A percentile compares a stretch with the other conserved stretches of the same genome.
Conservation (phyloP, 495 filamentous ascomycete species). For the Penicillium parvum region DNA sequence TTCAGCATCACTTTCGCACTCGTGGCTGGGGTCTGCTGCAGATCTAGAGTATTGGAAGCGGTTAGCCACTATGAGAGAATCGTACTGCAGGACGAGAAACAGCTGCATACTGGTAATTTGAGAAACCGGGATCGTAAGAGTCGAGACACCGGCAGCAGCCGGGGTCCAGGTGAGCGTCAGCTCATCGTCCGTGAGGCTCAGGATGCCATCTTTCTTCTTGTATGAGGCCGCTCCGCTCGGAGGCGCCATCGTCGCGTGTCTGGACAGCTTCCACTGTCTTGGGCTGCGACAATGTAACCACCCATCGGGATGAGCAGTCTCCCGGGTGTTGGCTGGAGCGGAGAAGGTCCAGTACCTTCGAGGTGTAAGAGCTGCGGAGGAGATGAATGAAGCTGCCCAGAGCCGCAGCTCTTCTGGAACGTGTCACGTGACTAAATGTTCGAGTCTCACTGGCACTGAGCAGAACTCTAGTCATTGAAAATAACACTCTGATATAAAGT, state of each 20-base stretch:
- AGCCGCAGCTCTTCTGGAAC: conserved; percentile 16
- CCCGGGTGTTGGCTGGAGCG: conserved; percentile 17
- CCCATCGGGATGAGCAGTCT: conserved; percentile 41
- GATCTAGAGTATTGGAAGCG: conserved; percentile 41
- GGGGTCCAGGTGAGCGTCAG: conserved; percentile 78
- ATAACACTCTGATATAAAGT: background rate
- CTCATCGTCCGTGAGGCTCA: conserved; percentile 66
- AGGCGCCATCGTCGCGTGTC: conserved; percentile 48
- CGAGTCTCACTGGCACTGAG: background rate
- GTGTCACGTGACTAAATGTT: conserved; percentile 14
- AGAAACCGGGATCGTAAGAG: conserved; percentile 64
- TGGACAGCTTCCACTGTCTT: conserved; percentile 45
- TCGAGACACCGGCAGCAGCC: conserved; percentile 42
- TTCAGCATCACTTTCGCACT: conserved; percentile 86
- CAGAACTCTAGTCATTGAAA: background rate
- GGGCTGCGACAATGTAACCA: conserved; percentile 32
- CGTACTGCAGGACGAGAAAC: background rate
- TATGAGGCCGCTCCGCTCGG: conserved; percentile 70
- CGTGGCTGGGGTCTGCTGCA: conserved; percentile 85
- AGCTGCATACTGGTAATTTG: conserved; percentile 68
- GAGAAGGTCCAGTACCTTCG: conserved; percentile 27
- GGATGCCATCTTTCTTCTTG: conserved; percentile 93
- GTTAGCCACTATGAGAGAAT: conserved; percentile 7
- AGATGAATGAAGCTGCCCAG: conserved; percentile 10
- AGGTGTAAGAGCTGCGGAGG: conserved; percentile 7